Evolutionary conservation across 306 rosid species (phyloP).

Genomic region (Arachis stenosperma): DNA sequence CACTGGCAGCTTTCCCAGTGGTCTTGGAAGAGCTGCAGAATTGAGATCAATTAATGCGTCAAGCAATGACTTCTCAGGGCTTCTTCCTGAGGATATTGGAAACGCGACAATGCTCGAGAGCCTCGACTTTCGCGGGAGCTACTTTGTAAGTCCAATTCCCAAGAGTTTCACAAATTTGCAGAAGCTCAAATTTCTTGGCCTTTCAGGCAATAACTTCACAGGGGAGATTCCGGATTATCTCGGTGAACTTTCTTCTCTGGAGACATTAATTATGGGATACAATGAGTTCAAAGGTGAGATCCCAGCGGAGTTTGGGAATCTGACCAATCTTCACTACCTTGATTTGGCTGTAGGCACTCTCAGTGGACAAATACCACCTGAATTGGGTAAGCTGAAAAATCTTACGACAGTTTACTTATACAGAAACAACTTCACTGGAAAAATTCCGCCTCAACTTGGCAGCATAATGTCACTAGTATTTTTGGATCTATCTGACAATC

Average conservation of each 20-base stretch:
- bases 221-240: slow-evolving; percentile 69
- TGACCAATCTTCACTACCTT: slow-evolving; percentile 76
- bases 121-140: slow-evolving; percentile 85
- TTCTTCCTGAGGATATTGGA: slow-evolving; percentile 80
- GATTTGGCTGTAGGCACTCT: slow-evolving; percentile 83
- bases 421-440: slow-evolving; percentile 72
- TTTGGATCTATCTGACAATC: slow-evolving; percentile 85
- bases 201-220: slow-evolving; percentile 79
- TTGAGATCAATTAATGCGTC: slow-evolving; percentile 71
- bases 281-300: slow-evolving; percentile 75
- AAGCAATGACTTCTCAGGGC: slow-evolving; percentile 75
- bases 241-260: slow-evolving; percentile 68
- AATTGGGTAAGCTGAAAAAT: slow-evolving; percentile 65
- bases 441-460: slow-evolving; percentile 71
- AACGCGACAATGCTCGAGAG: slow-evolving; percentile 67
- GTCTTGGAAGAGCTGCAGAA: slow-evolving; percentile 64
- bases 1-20: slow-evolving; percentile 68
- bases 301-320: slow-evolving; percentile 80
- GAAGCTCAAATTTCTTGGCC: slow-evolving; percentile 79
- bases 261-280: slow-evolving; percentile 82
- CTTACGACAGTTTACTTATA: slow-evolving; percentile 75
- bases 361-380: slow-evolving; percentile 77
- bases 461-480: slow-evolving; percentile 64
- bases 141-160: slow-evolving; percentile 78
- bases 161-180: slow-evolving; percentile 58